Evolutionary conservation across 2,329 filamentous ascomycete species (phyloP).

Genomic region (Davidsoniella neocaledoniae): DNA sequence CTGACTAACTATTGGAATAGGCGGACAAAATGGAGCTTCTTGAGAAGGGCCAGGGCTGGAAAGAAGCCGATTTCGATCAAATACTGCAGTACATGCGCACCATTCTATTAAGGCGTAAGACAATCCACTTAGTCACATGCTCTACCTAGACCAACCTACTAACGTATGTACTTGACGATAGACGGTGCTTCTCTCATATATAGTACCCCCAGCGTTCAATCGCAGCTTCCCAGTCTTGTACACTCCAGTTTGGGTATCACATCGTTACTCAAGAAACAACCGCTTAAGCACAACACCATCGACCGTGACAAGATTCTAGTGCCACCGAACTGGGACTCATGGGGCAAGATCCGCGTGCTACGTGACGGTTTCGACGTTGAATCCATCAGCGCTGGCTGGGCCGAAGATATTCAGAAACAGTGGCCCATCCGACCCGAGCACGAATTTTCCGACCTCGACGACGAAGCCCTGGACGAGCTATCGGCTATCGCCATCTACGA

Average conservation of each 20-base stretch:
- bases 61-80: constrained; percentile 91
- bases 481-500: constrained; percentile 37
- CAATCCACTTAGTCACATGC: not conserved
- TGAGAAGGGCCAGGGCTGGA: constrained; percentile 82
- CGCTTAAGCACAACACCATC: constrained; percentile 77
- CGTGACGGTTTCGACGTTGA: constrained; percentile 89
- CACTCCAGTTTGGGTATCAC: constrained; percentile 79
- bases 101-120: constrained; percentile 66
- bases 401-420: constrained; percentile 55
- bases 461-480: not conserved
- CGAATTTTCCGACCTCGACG: constrained; percentile 10
- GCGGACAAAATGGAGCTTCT: constrained; percentile 79
- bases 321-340: constrained; percentile 95
- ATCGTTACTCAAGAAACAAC: constrained; percentile 60
- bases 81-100: constrained; percentile 87
- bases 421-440: constrained; percentile 22
- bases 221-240: constrained; percentile 61
- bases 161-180: constrained; percentile 20
- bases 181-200: constrained; percentile 76
- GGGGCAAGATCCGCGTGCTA: constrained; percentile 88
- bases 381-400: constrained; percentile 69
- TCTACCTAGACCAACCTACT: constrained; percentile 14
- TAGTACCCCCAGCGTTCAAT: constrained; percentile 59
- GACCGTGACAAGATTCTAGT: constrained; percentile 89
- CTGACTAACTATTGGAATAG: constrained; percentile 23